phyloP scores from a whole-genome alignment of 1,284 basidiomycete species.

The Tilletia horrida region DNA sequence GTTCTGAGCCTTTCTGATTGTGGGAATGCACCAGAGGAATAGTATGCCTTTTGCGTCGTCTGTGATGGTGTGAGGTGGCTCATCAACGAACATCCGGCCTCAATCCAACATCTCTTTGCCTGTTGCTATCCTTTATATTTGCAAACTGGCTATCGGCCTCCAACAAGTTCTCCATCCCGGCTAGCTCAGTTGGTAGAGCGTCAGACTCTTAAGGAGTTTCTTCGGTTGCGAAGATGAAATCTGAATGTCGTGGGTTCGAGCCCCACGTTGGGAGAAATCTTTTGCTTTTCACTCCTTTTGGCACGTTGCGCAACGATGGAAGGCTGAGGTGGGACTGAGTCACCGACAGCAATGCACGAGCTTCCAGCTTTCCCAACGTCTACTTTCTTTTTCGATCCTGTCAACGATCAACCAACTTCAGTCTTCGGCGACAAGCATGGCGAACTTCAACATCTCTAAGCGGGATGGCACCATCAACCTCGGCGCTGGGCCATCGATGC shows the following conservation, averaged over 20 bases:
- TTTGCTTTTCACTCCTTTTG: neutral
- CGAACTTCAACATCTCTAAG: neutral
- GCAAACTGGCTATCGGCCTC: neutral
- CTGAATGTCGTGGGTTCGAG: slow-evolving; percentile 25
- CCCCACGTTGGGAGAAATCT: slow-evolving; percentile 23
- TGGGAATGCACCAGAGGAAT: no score
- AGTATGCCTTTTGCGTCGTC: no score
- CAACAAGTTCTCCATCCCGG: slow-evolving; percentile 15
- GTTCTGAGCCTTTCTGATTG: no score
- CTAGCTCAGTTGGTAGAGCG: slow-evolving; percentile 19
- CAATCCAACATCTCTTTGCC: no score
- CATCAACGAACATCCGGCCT: no score
- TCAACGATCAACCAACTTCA: no score
- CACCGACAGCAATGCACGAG: neutral
- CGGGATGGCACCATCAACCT: slow-evolving; percentile 51
- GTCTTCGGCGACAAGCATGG: no score
- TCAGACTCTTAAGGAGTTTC: slow-evolving; percentile 16
- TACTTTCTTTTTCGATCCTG: neutral
- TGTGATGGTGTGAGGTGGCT: no score
- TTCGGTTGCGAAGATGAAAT: neutral
- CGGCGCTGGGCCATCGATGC: slow-evolving; percentile 50
- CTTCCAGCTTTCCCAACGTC: neutral
- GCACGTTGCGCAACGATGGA: neutral
- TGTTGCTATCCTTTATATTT: neutral
- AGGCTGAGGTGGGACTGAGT: no score